Evolutionary conservation across 768 basidiomycete species (phyloP).

Genomic region (Xanthoconium stramineum): DNA sequence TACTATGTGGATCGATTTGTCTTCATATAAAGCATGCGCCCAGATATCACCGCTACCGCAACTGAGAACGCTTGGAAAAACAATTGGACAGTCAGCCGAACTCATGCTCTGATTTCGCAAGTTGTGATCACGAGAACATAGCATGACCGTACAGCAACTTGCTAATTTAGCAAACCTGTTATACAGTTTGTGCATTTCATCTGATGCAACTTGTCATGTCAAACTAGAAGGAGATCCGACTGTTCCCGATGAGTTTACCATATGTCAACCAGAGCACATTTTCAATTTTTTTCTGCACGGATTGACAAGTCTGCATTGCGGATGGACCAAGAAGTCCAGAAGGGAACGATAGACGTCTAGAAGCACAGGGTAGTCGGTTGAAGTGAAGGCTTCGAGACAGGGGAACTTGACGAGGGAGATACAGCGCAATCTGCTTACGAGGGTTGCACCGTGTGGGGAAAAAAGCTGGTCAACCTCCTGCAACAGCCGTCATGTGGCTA

Average conservation of each 20-base stretch:
- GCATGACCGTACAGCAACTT: not conserved
- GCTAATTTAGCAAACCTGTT: conserved; percentile 9
- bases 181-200: conserved; percentile 1
- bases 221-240: not conserved
- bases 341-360: not conserved
- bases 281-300: not conserved
- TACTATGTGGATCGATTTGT: conserved; percentile 5
- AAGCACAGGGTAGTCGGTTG: conserved; percentile 3
- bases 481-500: not conserved
- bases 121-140: conserved; percentile 9
- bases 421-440: conserved; percentile 5
- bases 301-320: not conserved
- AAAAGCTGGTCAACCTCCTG: not conserved
- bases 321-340: not conserved
- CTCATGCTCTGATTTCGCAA: conserved; percentile 10
- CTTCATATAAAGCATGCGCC: conserved; percentile 7
- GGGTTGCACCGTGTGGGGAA: conserved; percentile 5
- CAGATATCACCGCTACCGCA: conserved; percentile 8
- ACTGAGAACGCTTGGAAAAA: conserved; percentile 3
- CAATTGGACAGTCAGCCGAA: conserved; percentile 5
- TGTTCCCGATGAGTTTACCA: not conserved
- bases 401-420: not conserved
- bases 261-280: not conserved
- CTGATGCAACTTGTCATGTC: conserved; percentile 1
- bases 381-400: conserved; percentile 1